These are phyloP conservation scores for Alectoria sarmentosa DNA, from an alignment of 495 filamentous ascomycete genomes.

Conservation along the genomic window DNA sequence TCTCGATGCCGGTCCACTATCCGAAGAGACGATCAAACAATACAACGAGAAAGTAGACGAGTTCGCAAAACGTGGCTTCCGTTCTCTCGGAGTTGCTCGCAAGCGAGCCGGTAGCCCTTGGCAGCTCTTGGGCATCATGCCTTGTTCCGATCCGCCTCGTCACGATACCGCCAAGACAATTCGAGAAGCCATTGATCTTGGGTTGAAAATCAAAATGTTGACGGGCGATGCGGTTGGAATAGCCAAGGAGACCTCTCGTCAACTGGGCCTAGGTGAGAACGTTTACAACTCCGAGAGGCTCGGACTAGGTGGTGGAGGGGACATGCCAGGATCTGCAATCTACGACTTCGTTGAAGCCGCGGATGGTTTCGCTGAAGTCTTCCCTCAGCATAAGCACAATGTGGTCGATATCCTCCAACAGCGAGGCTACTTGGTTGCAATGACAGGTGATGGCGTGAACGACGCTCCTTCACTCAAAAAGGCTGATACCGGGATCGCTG, in stretches of 20 bases:
- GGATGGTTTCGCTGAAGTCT: constrained; percentile 78
- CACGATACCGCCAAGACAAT: constrained; percentile 88
- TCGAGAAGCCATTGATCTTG: constrained; percentile 79
- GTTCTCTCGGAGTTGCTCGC: constrained; percentile 85
- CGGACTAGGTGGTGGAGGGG: constrained; percentile 74
- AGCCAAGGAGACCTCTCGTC: constrained; percentile 82
- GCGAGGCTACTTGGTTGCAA: constrained; percentile 55
- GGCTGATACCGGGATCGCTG: constrained; percentile 61
- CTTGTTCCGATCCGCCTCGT: constrained; percentile 84
- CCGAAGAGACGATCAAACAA: constrained; percentile 62
- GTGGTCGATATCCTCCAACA: constrained; percentile 72
- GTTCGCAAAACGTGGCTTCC: constrained; percentile 86
- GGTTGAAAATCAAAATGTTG: constrained; percentile 92
- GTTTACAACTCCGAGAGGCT: constrained; percentile 89
- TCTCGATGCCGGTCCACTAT: constrained; percentile 69
- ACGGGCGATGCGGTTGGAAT: constrained; percentile 94
- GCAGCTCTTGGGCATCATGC: constrained; percentile 93
- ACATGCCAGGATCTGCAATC: constrained; percentile 86
- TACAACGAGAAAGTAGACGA: constrained; percentile 89
- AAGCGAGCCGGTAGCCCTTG: constrained; percentile 68
- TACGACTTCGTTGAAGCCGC: constrained; percentile 93
- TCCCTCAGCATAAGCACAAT: constrained; percentile 74
- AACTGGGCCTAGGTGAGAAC: constrained; percentile 87
- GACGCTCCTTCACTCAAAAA: constrained; percentile 72
- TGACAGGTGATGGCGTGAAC: constrained; percentile 81